Base-by-base conservation (phyloP, 805 yeast species). In the Cyberlindnera bimundalis region DNA sequence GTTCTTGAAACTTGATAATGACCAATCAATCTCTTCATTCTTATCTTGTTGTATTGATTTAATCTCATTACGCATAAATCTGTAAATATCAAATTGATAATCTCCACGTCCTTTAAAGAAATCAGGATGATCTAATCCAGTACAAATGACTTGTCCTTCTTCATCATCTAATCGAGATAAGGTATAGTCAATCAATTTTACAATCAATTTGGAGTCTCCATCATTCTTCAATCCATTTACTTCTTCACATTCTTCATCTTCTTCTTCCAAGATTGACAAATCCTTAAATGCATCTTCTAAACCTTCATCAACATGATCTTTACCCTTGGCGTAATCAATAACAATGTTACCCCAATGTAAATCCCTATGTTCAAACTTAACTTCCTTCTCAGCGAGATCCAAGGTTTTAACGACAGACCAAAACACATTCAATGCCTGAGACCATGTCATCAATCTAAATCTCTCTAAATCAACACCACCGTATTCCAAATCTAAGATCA, bases 341-440 rank as follows among this genome's bases (percentile, higher is more conserved):
- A 80, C 62, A 39, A 83, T 65, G 52, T 83, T 83, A 11, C 81
- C 81, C 71, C 83, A 70, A 46, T 79, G 83, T 43, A 84, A 59
- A 57, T 83, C 86, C 34, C 91, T 67, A 52, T 84, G 91, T 59
- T 83, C 90, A 59, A 82, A 82, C 45, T 71, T 66, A 44, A 65
- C 63, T 27, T 62, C 54, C 13, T 64, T 58, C 57, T 84, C 89
- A 1, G 78, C 81, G 9, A 60, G 60, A 19, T 74, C 70, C 19
- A 83, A 59, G 5, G 68, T 59, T n/a, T 64, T 58, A 2, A 68
- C 77, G 19, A 78, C 62, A 45, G 69, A 70, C 76, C 79, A 73
- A 50, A 83, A 79, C 1, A 83, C 69, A 9, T 55, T 65, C 32
- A 51, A 49, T 3, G 71, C 66, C 42, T 65, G 65, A 11, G 48